These are phyloP conservation scores for Castanea sativa DNA, from an alignment of 306 rosid species.

Conservation along the genomic window DNA sequence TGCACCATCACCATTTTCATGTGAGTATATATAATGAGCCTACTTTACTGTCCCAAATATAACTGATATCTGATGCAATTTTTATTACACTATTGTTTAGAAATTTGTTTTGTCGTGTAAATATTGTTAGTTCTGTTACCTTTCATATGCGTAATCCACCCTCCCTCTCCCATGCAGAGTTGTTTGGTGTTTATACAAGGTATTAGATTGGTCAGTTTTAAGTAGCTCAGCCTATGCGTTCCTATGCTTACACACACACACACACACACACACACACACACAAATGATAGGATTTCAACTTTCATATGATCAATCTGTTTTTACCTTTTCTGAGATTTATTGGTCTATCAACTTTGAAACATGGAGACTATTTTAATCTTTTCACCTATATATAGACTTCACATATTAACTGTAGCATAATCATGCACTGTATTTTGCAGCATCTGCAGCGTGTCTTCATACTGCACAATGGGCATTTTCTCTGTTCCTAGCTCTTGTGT, in stretches of 20 bases:
- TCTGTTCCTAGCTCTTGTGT: constrained; percentile 43
- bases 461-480: constrained; percentile 35
- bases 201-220: background rate
- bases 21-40: constrained; percentile 47
- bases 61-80: constrained; percentile 9
- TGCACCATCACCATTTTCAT: constrained; percentile 42
- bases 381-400: background rate
- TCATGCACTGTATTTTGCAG: constrained; percentile 39
- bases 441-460: constrained; percentile 48
- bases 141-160: background rate
- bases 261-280: too few species aligned
- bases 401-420: background rate
- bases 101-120: background rate
- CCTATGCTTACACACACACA: too few species aligned
- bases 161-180: too few species aligned
- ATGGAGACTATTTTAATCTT: background rate
- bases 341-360: background rate
- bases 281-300: background rate
- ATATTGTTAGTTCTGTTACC: background rate
- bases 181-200: too few species aligned
- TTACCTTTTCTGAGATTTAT: background rate
- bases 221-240: background rate
- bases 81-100: background rate
- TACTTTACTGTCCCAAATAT: constrained; percentile 15
- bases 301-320: background rate